Evolutionary conservation across 768 basidiomycete species (phyloP).

Genomic region (Collybia mongolica): DNA sequence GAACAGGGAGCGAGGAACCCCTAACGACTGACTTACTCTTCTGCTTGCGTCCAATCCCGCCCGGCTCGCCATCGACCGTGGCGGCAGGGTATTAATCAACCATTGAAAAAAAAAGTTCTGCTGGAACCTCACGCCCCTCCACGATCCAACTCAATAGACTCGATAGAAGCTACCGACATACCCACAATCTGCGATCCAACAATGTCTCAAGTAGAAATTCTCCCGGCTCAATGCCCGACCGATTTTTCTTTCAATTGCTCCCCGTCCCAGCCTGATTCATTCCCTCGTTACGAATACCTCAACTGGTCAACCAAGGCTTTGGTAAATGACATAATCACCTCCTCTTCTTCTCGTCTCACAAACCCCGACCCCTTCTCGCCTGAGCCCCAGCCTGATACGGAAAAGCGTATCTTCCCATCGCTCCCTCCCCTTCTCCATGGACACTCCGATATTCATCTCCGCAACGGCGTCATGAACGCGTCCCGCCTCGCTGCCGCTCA

Average conservation of each 20-base stretch:
- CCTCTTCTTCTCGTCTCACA: slow-evolving; percentile 68
- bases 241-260: slow-evolving; percentile 27
- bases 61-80: slow-evolving; percentile 61
- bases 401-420: slow-evolving; percentile 52
- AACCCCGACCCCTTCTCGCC: slow-evolving; percentile 28
- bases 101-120: slow-evolving; percentile 2
- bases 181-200: slow-evolving; percentile 20
- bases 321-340: slow-evolving; percentile 34
- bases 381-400: slow-evolving; percentile 23
- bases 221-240: slow-evolving; percentile 32
- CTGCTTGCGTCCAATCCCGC: slow-evolving; percentile 59
- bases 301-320: slow-evolving; percentile 55
- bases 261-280: slow-evolving; percentile 14
- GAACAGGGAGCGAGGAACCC: slow-evolving; percentile 68
- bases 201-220: slow-evolving; percentile 62
- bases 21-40: slow-evolving; percentile 52
- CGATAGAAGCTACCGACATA: slow-evolving; percentile 22
- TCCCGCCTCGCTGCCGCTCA: slow-evolving; percentile 47
- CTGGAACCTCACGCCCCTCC: slow-evolving; percentile 13
- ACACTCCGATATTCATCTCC: slow-evolving; percentile 71
- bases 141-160: slow-evolving; percentile 15
- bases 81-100: slow-evolving; percentile 41
- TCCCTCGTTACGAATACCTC: slow-evolving; percentile 24
- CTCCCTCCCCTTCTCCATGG: slow-evolving; percentile 69
- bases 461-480: slow-evolving; percentile 74